A percentile compares a stretch with the other conserved stretches of the same genome.
These are phyloP conservation scores for Pichia nakasei DNA, from an alignment of 805 yeast species.

Conservation along the genomic window DNA sequence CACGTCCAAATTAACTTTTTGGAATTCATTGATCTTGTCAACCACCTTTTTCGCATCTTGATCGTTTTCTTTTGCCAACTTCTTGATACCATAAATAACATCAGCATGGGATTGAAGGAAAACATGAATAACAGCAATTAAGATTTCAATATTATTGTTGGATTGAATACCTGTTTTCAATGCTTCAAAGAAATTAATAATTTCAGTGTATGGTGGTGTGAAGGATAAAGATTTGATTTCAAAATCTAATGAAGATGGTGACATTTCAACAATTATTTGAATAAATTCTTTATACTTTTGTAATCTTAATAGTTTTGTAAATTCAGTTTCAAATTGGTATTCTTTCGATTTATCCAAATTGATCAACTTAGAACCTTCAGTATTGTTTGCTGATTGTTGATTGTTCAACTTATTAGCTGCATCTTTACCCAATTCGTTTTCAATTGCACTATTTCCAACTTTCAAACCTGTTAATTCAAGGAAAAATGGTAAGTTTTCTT, in stretches of 20 bases:
- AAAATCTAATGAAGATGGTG: constrained; percentile 76
- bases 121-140: constrained; percentile 72
- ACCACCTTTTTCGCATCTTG: constrained; percentile 23
- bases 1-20: constrained; percentile 29
- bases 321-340: constrained; percentile 60
- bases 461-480: constrained; percentile 53
- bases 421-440: constrained; percentile 32
- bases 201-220: constrained; percentile 58
- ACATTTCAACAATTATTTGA: constrained; percentile 41
- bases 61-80: constrained; percentile 9
- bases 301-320: constrained; percentile 56
- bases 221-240: constrained; percentile 76
- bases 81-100: constrained; percentile 35
- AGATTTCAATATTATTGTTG: constrained; percentile 63
- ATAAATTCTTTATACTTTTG: constrained; percentile 49
- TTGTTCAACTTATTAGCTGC: constrained; percentile 22
- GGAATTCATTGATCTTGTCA: constrained; percentile 43
- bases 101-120: constrained; percentile 78
- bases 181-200: constrained; percentile 59
- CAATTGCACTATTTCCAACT: constrained; percentile 63
- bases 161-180: constrained; percentile 46
- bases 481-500: constrained; percentile 76
- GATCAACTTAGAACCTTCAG: constrained; percentile 18
- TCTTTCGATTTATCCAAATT: constrained; percentile 29
- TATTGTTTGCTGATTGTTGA: constrained; percentile 13